A percentile compares a stretch with the other conserved stretches of the same genome.
These are phyloP conservation scores for Chaetomiaceae sp. DNA, from an alignment of 2,329 filamentous ascomycete genomes.

Conservation along the genomic window DNA sequence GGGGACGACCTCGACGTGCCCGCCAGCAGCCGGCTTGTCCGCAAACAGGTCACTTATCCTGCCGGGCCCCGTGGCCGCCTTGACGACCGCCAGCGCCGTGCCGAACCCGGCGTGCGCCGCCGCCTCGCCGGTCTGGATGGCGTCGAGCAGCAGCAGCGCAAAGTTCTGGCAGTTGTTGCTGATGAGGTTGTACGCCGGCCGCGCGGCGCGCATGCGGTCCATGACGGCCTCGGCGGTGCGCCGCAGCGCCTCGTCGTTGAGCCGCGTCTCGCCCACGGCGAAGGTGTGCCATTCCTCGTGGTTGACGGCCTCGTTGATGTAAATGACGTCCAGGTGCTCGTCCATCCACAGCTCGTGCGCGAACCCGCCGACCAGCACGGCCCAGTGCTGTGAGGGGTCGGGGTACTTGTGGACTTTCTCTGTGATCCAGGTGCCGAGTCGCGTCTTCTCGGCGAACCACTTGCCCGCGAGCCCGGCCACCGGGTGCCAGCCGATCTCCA, in stretches of 20 bases:
- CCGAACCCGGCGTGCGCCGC: conserved; percentile 41
- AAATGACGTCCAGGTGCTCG: conserved; percentile 50
- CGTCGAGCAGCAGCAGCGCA: conserved; percentile 46
- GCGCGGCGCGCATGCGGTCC: conserved; percentile 42
- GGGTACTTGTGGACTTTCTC: conserved; percentile 49
- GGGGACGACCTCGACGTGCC: conserved; percentile 26
- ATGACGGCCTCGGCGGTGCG: conserved; percentile 49
- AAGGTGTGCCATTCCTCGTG: conserved; percentile 46
- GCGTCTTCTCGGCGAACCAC: conserved; percentile 52
- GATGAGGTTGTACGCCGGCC: conserved; percentile 51
- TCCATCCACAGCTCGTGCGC: conserved; percentile 58
- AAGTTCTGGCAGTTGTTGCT: conserved; percentile 57
- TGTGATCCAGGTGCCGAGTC: conserved; percentile 50
- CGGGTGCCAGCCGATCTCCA: conserved; percentile 54
- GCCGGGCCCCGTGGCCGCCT: conserved; percentile 43
- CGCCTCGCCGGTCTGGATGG: conserved; percentile 43
- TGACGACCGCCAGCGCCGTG: conserved; percentile 48
- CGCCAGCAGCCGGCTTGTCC: conserved; percentile 28
- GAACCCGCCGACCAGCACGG: conserved; percentile 49
- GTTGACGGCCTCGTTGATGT: conserved; percentile 45
- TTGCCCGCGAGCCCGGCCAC: conserved; percentile 50
- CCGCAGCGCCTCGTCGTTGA: conserved; percentile 48
- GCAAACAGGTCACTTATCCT: conserved; percentile 48
- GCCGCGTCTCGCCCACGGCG: conserved; percentile 45
- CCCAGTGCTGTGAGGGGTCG: conserved; percentile 56